Evolutionary conservation across 1,284 basidiomycete genomes (phyloP).

Genomic region (Coriolopsis trogii): DNA sequence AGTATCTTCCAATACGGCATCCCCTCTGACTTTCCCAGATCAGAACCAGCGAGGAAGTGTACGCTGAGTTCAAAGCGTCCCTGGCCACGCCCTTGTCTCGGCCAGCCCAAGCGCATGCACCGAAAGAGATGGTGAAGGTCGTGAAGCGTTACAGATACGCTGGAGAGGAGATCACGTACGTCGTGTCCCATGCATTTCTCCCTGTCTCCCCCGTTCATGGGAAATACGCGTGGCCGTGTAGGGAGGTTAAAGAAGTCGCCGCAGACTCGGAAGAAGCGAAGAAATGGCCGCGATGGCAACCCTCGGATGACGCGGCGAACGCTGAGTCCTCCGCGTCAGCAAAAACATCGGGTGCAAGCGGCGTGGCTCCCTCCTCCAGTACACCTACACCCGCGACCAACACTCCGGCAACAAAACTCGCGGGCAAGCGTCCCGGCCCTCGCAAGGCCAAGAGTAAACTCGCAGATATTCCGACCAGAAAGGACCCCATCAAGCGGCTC

Average conservation of each 20-base stretch:
- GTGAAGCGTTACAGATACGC: slow-evolving; percentile 73
- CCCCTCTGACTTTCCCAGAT: slow-evolving; percentile 22
- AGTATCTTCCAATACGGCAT: not conserved
- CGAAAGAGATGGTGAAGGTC: slow-evolving; percentile 50
- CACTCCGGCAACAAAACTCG: slow-evolving; percentile 21
- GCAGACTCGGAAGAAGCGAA: slow-evolving; percentile 74
- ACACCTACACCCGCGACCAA: slow-evolving; percentile 20
- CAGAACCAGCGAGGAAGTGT: slow-evolving; percentile 18
- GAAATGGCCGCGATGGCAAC: slow-evolving; percentile 65
- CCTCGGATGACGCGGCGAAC: slow-evolving; percentile 26
- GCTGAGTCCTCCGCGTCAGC: slow-evolving; percentile 9
- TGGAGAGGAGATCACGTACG: slow-evolving; percentile 72
- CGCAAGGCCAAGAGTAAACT: slow-evolving; percentile 64
- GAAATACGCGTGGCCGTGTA: slow-evolving; percentile 30
- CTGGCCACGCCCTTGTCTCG: slow-evolving; percentile 8
- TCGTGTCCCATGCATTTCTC: slow-evolving; percentile 17
- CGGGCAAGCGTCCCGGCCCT: slow-evolving; percentile 56
- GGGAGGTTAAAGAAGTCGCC: slow-evolving; percentile 72
- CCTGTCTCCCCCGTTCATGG: not conserved
- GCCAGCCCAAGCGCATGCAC: slow-evolving; percentile 1
- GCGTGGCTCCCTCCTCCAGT: slow-evolving; percentile 8
- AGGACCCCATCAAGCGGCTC: slow-evolving; percentile 67
- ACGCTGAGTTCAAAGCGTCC: slow-evolving; percentile 25
- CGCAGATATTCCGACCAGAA: slow-evolving; percentile 45
- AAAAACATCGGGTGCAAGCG: slow-evolving; percentile 13